Evolutionary conservation across 352 stramenopile species (phyloP).

Genomic region (Thalassiosira oceanica): DNA sequence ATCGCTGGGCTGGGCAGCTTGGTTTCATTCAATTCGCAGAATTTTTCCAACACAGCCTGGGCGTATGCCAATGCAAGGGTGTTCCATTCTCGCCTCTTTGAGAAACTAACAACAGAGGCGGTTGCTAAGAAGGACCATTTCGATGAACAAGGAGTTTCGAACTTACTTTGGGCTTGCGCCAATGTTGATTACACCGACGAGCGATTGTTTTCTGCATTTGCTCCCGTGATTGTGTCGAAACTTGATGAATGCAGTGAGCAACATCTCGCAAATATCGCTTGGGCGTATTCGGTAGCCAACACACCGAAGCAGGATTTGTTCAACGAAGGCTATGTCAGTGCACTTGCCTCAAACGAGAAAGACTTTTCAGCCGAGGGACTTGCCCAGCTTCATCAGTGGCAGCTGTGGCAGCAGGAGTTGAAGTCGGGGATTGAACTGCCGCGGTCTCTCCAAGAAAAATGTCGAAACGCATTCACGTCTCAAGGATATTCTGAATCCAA

Average conservation of each 20-base stretch:
- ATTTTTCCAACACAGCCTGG: constrained; percentile 32
- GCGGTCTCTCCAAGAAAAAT: neutral
- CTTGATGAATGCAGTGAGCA: neutral
- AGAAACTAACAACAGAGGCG: constrained; percentile 7
- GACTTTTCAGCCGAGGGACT: constrained; percentile 7
- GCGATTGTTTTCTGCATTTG: constrained; percentile 7
- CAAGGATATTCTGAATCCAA: neutral
- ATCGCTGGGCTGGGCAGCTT: neutral
- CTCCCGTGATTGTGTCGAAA: neutral
- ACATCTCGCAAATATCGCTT: constrained; percentile 8
- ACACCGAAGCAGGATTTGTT: neutral
- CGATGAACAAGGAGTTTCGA: constrained; percentile 28
- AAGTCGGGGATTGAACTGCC: neutral
- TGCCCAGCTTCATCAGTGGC: constrained; percentile 13
- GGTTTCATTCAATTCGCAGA: neutral
- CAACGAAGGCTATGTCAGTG: neutral
- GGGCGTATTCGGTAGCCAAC: constrained; percentile 25
- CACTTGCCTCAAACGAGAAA: neutral
- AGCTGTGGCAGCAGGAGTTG: constrained; percentile 5
- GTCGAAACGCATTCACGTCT: constrained; percentile 1
- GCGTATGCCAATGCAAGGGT: constrained; percentile 32
- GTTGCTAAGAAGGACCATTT: constrained; percentile 15
- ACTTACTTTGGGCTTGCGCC: constrained; percentile 30
- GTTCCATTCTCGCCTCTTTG: constrained; percentile 14
- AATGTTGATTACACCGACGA: constrained; percentile 2